These are phyloP conservation scores for Populus pruinosa DNA, from an alignment of 345 rosid species.

Conservation along the genomic window DNA sequence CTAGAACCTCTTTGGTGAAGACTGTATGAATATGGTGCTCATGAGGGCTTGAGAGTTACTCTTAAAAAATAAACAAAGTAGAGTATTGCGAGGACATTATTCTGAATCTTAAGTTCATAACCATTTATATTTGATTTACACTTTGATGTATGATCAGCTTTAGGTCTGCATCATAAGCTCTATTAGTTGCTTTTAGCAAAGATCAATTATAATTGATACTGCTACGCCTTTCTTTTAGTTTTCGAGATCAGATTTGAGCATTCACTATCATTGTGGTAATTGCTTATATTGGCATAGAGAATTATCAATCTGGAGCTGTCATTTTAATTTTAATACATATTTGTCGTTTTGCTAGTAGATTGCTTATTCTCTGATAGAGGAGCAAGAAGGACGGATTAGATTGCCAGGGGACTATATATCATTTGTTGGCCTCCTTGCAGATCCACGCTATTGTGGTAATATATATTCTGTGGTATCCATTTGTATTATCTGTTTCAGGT, in stretches of 20 bases:
- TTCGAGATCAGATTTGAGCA: neutral
- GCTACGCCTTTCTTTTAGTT: neutral
- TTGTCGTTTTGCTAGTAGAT: slow-evolving; percentile 41
- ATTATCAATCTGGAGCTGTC: neutral
- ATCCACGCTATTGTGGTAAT: slow-evolving; percentile 94
- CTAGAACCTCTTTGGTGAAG: too few relatives aligned
- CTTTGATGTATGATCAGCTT: neutral
- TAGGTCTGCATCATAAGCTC: neutral
- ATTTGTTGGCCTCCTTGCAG: slow-evolving; percentile 91
- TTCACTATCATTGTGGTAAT: neutral
- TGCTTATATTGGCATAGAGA: neutral
- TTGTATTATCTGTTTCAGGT: slow-evolving; percentile 21
- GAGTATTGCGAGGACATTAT: neutral
- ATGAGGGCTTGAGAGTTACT: neutral
- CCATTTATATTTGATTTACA: neutral
- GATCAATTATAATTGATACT: neutral
- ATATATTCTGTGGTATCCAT: slow-evolving; percentile 37
- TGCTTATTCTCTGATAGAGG: slow-evolving; percentile 83
- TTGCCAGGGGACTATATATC: slow-evolving; percentile 74
- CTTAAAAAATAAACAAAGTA: neutral
- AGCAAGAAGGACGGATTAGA: slow-evolving; percentile 76
- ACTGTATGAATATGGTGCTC: neutral
- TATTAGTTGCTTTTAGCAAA: neutral
- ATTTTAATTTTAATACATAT: neutral
- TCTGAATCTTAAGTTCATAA: neutral